Base-by-base conservation (phyloP, 2,329 filamentous ascomycete species). In the Xylariaceae sp. region DNA sequence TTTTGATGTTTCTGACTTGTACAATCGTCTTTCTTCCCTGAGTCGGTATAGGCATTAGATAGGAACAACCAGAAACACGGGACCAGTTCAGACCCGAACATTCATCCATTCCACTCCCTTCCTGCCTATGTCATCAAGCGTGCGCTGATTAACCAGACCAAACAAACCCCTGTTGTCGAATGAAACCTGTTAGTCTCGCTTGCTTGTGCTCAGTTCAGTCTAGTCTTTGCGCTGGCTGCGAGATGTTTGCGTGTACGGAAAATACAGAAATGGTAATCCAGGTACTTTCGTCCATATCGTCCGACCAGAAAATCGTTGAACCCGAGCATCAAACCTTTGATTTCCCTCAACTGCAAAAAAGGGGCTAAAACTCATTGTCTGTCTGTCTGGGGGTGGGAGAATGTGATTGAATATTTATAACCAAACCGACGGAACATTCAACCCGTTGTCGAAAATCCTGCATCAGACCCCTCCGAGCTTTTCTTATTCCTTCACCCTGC, bases 221-320 rank as follows among this genome's bases (percentile, higher is more conserved):
- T 18, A 53, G 52, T 51, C 56, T 53, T 53, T 58, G 57, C 56
- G 58, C 52, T 47, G 23, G 23, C 62, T 50, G 60, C 17, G 35
- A 42, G 37, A 53, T 34, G 9, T 30, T 30, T 30, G 23, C 23
- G 11, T 45, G 10, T 45, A 17, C 52, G 54, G 37, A 30, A 30
- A 4, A 13, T 35, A 54, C 62, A 56, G 53, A 59, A 62, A 57
- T 58, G 54, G 55, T 54, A 39, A 35, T 55, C 52, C 13, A 53
- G 60, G 62, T 59, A 60, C 62, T 64, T 62, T 60, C 34, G 50
- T 59, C 13, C 55, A 23, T 11, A 45, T 57, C 51, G 23, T 51
- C 17, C 23, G 49, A 51, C 49, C 10, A 30, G 23, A 30, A 30
- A 30, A 30, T n/a, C 47, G 13, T 18, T 15, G 34, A 42, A 42